Evolutionary conservation across 805 yeast species (phyloP), one percentile per base, ranked within the genome.

Genomic region (Ogataea angusta): DNA sequence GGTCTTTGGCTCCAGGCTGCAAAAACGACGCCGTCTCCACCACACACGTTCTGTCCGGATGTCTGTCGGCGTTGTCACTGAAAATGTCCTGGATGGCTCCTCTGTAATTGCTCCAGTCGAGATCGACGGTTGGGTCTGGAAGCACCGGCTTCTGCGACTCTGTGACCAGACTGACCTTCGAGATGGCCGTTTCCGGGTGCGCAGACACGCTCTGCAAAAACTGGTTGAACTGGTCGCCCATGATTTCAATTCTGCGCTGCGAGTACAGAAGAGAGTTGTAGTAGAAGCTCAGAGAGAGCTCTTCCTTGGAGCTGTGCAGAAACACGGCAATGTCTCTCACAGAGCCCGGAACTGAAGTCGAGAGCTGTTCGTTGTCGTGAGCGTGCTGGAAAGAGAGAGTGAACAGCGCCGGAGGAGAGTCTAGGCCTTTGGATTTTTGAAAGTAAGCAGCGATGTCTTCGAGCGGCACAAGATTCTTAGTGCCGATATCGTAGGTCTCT

Each of bases 21-120:
- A 78, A 60, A 58, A 80, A 78, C 30, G 84, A 79, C 47, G 83
- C 84, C 18, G 99, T 91, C 66, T 93, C 99, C 19, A 91, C 83
- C 29, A 93, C 95, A 68, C 98, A 88, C 10, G 85, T 72, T 59
- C 95, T 76, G 24, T 86, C 89, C 3, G 99, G 99, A 60, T 77
- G 80, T 52, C 73, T 74, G 33, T 72, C 79, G 10, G 99, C 96
- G 59, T 93, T 95, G 43, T 73, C 79, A 64, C 85, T 82, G 65
- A 93, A 93, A 31, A 93, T 90, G 56, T 93, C 99, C 58, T 93
- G 99, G 54, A 93, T 95, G 12, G 98, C 90, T 33, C 99, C 99
- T 51, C 95, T 75, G 64, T 78, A 93, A 21, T 84, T 85, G 30
- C 81, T 71, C 97, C 97, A 93, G 64, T 89, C 95, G 49, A 93